Percentiles rank a stretch among this genome's conserved stretches.
Evolutionary conservation across 2,329 filamentous ascomycete genomes (phyloP).

Genomic region (Talaromyces piceae): DNA sequence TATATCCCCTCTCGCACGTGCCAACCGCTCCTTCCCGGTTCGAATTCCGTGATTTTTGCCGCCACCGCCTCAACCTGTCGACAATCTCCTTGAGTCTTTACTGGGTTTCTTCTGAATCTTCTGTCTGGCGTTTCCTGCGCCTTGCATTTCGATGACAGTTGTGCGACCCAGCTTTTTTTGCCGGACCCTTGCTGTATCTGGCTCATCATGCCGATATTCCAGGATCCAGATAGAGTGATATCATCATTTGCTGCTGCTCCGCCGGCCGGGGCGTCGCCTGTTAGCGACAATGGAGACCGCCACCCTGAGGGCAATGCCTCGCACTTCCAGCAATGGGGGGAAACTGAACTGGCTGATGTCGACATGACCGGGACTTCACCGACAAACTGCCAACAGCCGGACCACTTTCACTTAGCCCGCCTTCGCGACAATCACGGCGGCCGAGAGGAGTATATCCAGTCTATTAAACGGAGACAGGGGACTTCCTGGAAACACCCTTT

Average conservation of each 20-base stretch:
- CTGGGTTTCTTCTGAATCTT: background rate
- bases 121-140: background rate
- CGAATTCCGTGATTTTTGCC: slow-evolving; percentile 2
- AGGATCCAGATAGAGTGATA: slow-evolving; percentile 22
- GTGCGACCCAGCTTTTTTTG: background rate
- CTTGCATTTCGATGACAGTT: background rate
- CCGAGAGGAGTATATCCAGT: slow-evolving; percentile 72
- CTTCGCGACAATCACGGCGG: slow-evolving; percentile 36
- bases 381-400: slow-evolving; percentile 12
- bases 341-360: slow-evolving; percentile 10
- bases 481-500: slow-evolving; percentile 64
- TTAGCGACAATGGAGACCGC: slow-evolving; percentile 5
- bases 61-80: slow-evolving; percentile 10
- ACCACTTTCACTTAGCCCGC: slow-evolving; percentile 14
- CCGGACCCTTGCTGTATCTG: background rate
- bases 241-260: slow-evolving; percentile 9
- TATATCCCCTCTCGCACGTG: slow-evolving; percentile 1
- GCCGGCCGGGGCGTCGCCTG: slow-evolving; percentile 2
- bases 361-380: slow-evolving; percentile 13
- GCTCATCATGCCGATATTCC: slow-evolving; percentile 22
- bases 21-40: slow-evolving; percentile 13
- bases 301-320: slow-evolving; percentile 12
- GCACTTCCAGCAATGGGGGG: slow-evolving; percentile 11
- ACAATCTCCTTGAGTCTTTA: background rate
- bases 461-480: slow-evolving; percentile 71